These are phyloP conservation scores for Emmonsia crescens DNA, from an alignment of 2,329 filamentous ascomycete species.

Conservation along the genomic window DNA sequence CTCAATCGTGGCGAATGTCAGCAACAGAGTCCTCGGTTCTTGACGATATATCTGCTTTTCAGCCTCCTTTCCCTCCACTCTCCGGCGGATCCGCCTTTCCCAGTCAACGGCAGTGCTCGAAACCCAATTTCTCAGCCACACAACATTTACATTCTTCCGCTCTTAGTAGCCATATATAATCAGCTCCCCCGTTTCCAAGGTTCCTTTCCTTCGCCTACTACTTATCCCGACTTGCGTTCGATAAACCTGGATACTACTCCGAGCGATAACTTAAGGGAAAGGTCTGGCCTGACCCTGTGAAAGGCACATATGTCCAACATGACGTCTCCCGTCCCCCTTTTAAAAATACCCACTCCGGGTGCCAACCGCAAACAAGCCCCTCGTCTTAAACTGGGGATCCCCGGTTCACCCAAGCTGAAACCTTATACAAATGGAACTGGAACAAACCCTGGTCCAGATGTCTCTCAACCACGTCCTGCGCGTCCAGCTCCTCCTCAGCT, in stretches of 20 bases:
- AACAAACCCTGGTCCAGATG: conserved; percentile 26
- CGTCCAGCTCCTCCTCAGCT: conserved; percentile 66
- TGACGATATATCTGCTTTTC: not conserved
- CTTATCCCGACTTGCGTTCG: not conserved
- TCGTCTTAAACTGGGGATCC: conserved; percentile 79
- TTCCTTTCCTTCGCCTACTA: no score
- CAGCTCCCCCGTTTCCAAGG: no score
- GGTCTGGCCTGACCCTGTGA: not conserved
- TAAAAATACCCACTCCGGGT: conserved; percentile 72
- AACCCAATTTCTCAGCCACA: not conserved
- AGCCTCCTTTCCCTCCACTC: not conserved
- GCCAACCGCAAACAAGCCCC: conserved; percentile 54
- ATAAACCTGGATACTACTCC: not conserved
- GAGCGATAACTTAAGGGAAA: not conserved
- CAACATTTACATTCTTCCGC: not conserved
- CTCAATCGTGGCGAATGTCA: not conserved
- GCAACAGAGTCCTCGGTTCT: not conserved
- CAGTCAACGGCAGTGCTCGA: not conserved
- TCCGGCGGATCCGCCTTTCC: not conserved
- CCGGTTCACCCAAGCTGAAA: conserved; percentile 71
- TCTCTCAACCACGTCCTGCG: conserved; percentile 26
- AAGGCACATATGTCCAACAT: conserved; percentile 38
- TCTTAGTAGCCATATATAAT: not conserved
- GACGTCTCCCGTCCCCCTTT: conserved; percentile 67
- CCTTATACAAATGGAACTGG: conserved; percentile 38